A percentile compares a stretch with the other conserved stretches of the same genome.
These are phyloP conservation scores for Scheffersomyces stipitis DNA, from an alignment of 805 yeast genomes.

Conservation along the genomic window DNA sequence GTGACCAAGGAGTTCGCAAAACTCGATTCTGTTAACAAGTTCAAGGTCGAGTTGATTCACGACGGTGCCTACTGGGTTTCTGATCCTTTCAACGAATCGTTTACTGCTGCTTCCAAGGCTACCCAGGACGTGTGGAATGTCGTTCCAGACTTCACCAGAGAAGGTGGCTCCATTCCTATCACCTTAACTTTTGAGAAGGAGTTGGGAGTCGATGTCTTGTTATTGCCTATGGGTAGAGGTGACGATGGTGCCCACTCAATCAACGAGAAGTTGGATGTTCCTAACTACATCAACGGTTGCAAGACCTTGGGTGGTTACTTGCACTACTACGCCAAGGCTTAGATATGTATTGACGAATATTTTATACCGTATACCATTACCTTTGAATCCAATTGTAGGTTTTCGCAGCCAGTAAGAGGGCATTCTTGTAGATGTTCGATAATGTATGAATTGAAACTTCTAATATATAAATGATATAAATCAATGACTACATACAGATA, in stretches of 20 bases:
- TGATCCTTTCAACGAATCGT: slow-evolving; percentile 88
- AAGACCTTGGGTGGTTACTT: slow-evolving; percentile 92
- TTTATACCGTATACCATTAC: not conserved
- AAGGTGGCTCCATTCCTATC: slow-evolving; percentile 98
- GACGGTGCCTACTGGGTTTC: slow-evolving; percentile 97
- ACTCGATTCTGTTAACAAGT: slow-evolving; percentile 74
- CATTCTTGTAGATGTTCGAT: not conserved
- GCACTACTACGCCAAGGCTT: slow-evolving; percentile 64
- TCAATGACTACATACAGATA: too few species aligned
- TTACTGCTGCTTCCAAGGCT: slow-evolving; percentile 92
- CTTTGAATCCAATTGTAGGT: not conserved
- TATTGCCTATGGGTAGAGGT: slow-evolving; percentile 97
- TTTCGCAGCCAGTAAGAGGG: not conserved
- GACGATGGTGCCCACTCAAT: slow-evolving; percentile 99
- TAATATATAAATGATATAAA: too few species aligned
- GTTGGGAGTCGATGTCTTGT: slow-evolving; percentile 78
- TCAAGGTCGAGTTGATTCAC: slow-evolving; percentile 76
- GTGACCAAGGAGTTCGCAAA: slow-evolving; percentile 63
- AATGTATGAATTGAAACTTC: too few species aligned
- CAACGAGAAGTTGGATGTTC: slow-evolving; percentile 87
- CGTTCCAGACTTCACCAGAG: slow-evolving; percentile 96
- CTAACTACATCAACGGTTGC: slow-evolving; percentile 90
- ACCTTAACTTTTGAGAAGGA: slow-evolving; percentile 90
- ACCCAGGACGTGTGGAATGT: slow-evolving; percentile 93
- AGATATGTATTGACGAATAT: not conserved